phyloP scores from a whole-genome alignment of 2,329 filamentous ascomycete species.

The Colletotrichum liriopes region DNA sequence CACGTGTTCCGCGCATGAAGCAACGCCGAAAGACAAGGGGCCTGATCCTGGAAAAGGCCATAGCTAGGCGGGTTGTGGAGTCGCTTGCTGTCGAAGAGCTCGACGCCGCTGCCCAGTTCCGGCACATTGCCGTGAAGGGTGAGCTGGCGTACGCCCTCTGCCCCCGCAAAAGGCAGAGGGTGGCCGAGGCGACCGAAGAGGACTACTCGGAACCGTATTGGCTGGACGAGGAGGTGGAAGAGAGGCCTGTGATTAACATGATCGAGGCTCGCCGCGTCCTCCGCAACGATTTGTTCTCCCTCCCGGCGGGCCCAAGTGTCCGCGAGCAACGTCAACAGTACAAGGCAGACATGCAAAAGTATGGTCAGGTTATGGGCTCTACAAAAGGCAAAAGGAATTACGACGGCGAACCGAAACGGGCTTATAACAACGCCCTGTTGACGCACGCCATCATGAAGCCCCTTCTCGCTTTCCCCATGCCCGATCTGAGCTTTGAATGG shows the following conservation, averaged over 20 bases:
- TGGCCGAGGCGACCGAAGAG: not conserved
- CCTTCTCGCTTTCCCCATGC: constrained; percentile 31
- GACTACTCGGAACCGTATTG: constrained; percentile 19
- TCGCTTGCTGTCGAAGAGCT: constrained; percentile 32
- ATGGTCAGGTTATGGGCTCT: constrained; percentile 13
- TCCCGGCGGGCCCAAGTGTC: constrained; percentile 22
- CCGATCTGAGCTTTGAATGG: constrained; percentile 37
- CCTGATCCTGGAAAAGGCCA: constrained; percentile 23
- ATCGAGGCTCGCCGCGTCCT: constrained; percentile 36
- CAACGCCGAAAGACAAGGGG: constrained; percentile 12
- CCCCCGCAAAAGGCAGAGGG: constrained; percentile 33
- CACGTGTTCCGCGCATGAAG: constrained; percentile 13
- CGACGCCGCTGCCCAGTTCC: constrained; percentile 30
- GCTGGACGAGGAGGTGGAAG: constrained; percentile 22
- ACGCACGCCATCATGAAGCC: constrained; percentile 34
- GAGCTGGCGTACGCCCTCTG: constrained; percentile 27
- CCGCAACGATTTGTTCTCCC: constrained; percentile 26
- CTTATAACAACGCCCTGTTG: constrained; percentile 34
- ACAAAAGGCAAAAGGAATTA: constrained; percentile 25
- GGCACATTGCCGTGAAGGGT: constrained; percentile 21
- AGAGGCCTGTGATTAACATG: constrained; percentile 17
- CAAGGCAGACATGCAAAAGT: constrained; percentile 25
- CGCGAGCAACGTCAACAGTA: constrained; percentile 23
- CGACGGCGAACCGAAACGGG: constrained; percentile 30
- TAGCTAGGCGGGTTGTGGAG: constrained; percentile 4